These are phyloP conservation scores for Solanum hybrid DNA, from an alignment of 305 asterid genomes.

Conservation along the genomic window DNA sequence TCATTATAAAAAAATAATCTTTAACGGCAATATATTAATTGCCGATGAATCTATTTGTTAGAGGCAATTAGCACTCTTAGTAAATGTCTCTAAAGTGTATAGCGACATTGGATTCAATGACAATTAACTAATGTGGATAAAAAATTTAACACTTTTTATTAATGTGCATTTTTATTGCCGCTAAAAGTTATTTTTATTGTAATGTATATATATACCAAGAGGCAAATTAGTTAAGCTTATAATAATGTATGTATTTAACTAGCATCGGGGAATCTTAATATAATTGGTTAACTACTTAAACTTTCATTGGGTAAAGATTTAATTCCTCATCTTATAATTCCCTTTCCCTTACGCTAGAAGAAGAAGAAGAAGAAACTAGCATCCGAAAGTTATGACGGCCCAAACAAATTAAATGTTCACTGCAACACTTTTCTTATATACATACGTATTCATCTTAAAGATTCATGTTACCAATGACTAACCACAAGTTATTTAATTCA, in stretches of 20 bases:
- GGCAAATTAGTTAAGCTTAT: background rate
- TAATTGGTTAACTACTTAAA: background rate
- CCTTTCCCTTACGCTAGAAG: fast-evolving
- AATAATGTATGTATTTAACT: background rate
- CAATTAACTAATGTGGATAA: too few species aligned
- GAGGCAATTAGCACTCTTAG: background rate
- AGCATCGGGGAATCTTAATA: background rate
- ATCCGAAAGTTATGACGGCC: background rate
- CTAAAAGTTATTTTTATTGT: too few species aligned
- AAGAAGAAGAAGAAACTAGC: background rate
- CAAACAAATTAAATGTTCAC: background rate
- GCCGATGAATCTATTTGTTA: background rate
- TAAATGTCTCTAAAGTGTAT: background rate
- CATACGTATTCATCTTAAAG: background rate
- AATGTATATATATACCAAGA: background rate
- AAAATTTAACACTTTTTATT: fast-evolving
- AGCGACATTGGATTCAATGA: fast-evolving
- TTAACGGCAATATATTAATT: fast-evolving
- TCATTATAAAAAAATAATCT: background rate
- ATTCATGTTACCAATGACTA: background rate
- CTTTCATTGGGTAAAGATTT: too few species aligned
- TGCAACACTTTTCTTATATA: background rate
- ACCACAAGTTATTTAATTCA: background rate
- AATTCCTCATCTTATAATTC: background rate
- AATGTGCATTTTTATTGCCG: too few species aligned